A percentile compares a stretch with the other conserved stretches of the same genome.
These are phyloP conservation scores for Heritiera littoralis DNA, from an alignment of 345 rosid species.

Conservation along the genomic window DNA sequence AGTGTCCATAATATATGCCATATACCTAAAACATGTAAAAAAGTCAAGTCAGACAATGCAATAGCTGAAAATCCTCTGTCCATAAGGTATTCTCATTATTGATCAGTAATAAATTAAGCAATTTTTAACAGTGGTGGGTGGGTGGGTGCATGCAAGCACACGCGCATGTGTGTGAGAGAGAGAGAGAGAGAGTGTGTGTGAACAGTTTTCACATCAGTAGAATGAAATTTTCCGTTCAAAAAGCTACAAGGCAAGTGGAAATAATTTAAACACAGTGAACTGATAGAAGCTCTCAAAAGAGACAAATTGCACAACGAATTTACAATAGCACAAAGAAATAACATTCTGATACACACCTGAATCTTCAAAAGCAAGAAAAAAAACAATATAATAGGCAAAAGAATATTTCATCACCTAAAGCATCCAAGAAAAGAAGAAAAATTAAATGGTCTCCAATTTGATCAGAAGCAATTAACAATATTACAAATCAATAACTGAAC, in stretches of 20 bases:
- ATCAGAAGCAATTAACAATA: neutral
- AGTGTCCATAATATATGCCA: slow-evolving; percentile 99
- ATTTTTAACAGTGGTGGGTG: neutral
- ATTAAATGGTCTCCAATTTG: neutral
- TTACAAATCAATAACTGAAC: neutral
- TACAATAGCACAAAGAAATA: neutral
- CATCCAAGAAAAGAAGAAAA: neutral
- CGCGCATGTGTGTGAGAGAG: neutral
- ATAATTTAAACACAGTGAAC: neutral
- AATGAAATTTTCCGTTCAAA: neutral
- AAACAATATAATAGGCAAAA: neutral
- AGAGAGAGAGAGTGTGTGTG: neutral
- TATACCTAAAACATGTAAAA: slow-evolving; percentile 62
- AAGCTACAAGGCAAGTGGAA: neutral
- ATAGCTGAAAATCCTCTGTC: neutral
- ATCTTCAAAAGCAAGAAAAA: neutral
- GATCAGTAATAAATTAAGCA: neutral
- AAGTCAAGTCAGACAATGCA: slow-evolving; percentile 9
- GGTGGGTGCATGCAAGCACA: neutral
- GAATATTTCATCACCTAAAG: neutral
- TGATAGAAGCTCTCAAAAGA: neutral
- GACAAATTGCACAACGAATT: neutral
- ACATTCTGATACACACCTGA: neutral
- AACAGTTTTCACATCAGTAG: slow-evolving; percentile 13
- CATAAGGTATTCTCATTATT: neutral